Base-by-base conservation (phyloP, 352 stramenopile species). In the Phytophthora boehmeriae region DNA sequence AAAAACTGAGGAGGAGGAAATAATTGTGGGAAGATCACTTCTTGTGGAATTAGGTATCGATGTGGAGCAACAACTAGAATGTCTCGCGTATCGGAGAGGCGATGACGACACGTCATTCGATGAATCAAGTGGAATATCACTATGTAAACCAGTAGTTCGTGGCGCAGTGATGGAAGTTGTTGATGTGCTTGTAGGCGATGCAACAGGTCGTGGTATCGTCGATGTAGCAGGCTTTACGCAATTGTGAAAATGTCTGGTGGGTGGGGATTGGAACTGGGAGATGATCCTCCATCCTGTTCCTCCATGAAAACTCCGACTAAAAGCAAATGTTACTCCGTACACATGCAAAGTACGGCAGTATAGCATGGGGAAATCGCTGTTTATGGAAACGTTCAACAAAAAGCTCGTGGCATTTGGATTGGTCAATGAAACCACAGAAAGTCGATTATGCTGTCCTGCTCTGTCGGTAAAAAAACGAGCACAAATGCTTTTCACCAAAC, bases 351-450 rank as follows among this genome's bases (percentile, higher is more conserved):
- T 49, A 25, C 20, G 56, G 20, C 16, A 43, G 11, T 66, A 71
- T 45, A 46, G 22, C 28, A 43, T 49, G 20, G 49, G 58, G 39
- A 54, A 59, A 17, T 48, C 25, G 1, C n/a, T 61, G 4, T 66
- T 66, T 25, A 25, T 71, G 4, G 44, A 20, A 1, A 22, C 23
- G 1, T 54, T 70, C 19, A 70, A 54, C 44, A 41, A 43, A 14
- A 10, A 55, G n/a, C 51, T 71, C 2, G 63, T 63, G 13, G 4
- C 17, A 23, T 39, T 63, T 5, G 63, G 63, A 2, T 71, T 49
- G 63, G 56, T 66, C 2, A 58, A 59, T 35, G 19, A 34, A 11
- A 71, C 66, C 32, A 41, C 27, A 8, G 38, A 27, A 25, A 56
- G 36, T 46, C 19, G 63, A 30, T 62, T 55, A 53, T 42, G 28